These are phyloP conservation scores for Alternaria ventricosa DNA, from an alignment of 2,329 filamentous ascomycete genomes.

Conservation along the genomic window DNA sequence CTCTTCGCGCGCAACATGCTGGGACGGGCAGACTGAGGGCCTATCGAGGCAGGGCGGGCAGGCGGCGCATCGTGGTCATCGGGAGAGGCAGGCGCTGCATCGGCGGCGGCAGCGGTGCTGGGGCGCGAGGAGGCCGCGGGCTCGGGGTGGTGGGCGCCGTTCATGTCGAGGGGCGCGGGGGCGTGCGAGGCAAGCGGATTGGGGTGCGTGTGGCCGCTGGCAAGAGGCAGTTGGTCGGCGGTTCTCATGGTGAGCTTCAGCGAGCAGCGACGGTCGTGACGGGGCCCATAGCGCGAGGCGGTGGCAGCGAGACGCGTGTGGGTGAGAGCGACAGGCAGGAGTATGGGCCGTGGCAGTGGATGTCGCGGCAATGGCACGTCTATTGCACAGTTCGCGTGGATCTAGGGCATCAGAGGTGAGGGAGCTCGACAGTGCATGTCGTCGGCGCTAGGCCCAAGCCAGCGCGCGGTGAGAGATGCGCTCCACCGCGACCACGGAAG, in stretches of 20 bases:
- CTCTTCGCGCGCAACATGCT: constrained; percentile 63
- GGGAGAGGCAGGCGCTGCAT: constrained; percentile 20
- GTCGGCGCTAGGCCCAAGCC: constrained; percentile 17
- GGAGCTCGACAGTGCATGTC: constrained; percentile 1
- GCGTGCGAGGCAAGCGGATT: constrained; percentile 40
- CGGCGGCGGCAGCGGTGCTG: constrained; percentile 34
- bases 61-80: constrained; percentile 37
- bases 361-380: background rate
- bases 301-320: constrained; percentile 9
- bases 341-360: background rate
- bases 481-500: background rate
- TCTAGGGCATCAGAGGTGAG: background rate
- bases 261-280: constrained; percentile 28
- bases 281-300: constrained; percentile 39
- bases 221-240: constrained; percentile 31
- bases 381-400: background rate
- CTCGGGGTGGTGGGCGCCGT: constrained; percentile 22
- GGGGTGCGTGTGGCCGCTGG: constrained; percentile 28
- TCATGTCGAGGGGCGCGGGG: constrained; percentile 26
- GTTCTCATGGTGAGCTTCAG: constrained; percentile 41
- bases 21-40: constrained; percentile 51
- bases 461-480: constrained; percentile 22
- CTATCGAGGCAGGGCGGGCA: constrained; percentile 61
- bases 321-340: background rate
- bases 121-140: constrained; percentile 29